phyloP scores from a whole-genome alignment of 2,329 filamentous ascomycete species.

The Curvularia hawaiiensis region DNA sequence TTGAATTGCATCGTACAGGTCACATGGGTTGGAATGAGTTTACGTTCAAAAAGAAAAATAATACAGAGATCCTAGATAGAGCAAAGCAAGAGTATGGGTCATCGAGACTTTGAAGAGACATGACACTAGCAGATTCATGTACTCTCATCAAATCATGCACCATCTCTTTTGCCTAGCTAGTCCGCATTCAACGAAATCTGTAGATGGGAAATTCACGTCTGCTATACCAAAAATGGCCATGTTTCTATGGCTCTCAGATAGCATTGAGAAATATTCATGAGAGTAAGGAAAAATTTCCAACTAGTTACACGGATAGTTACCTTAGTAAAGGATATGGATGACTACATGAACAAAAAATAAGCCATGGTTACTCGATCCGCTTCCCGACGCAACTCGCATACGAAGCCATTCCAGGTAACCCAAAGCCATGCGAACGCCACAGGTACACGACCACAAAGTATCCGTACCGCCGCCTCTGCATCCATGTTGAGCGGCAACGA shows the following conservation, averaged over 20 bases:
- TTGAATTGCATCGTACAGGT: not conserved
- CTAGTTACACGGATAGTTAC: too few species aligned
- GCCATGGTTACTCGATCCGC: not conserved
- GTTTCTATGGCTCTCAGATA: too few species aligned
- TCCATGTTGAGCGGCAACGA: not conserved
- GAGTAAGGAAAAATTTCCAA: too few species aligned
- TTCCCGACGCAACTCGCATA: not conserved
- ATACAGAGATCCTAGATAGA: too few species aligned
- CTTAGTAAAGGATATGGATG: not conserved
- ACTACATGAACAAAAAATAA: not conserved
- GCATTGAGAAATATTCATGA: too few species aligned
- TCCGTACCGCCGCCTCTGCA: not conserved
- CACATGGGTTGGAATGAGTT: not conserved
- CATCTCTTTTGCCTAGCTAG: not conserved
- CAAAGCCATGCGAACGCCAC: not conserved
- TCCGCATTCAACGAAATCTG: not conserved
- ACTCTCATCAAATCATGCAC: not conserved
- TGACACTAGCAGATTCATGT: not conserved
- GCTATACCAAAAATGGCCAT: too few species aligned
- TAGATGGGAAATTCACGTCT: too few species aligned
- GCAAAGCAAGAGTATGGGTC: not conserved
- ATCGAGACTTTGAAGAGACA: not conserved
- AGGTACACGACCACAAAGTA: not conserved
- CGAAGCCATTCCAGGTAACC: not conserved
- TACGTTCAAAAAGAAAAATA: not conserved